A percentile compares a stretch with the other conserved stretches of the same genome.
Conservation (phyloP, 305 asterid species). For the Solanum hybrid region DNA sequence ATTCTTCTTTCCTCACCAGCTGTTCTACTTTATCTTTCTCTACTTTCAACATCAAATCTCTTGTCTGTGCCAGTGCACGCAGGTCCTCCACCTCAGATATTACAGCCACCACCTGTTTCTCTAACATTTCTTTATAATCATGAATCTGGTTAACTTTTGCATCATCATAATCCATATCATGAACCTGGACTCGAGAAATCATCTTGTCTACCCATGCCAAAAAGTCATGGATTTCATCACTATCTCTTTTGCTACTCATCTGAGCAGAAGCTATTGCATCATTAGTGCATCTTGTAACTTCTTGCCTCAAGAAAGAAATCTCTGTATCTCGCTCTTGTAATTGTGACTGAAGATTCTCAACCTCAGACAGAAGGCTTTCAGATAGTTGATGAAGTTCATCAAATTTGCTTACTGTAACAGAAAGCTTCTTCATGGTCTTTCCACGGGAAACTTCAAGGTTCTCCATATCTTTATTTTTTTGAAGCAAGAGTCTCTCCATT, state of each 20-base stretch:
- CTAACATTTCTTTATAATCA: conserved; percentile 47
- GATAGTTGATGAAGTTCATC: conserved; percentile 89
- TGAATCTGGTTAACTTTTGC: conserved; percentile 25
- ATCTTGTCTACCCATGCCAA: conserved; percentile 62
- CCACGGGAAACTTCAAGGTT: conserved; percentile 83
- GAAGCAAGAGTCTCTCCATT: conserved; percentile 60
- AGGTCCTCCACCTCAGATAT: conserved; percentile 81
- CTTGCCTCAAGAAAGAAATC: conserved; percentile 94
- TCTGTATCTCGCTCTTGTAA: conserved; percentile 86
- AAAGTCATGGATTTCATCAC: conserved; percentile 63
- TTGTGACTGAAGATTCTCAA: conserved; percentile 94
- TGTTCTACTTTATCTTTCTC: conserved; percentile 75
- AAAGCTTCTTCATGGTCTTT: conserved; percentile 86
- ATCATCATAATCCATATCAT: conserved; percentile 36
- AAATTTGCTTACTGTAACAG: conserved; percentile 87
- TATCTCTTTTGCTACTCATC: conserved; percentile 47
- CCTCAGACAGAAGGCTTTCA: conserved; percentile 81
- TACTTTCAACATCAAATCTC: conserved; percentile 50
- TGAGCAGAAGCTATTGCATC: conserved; percentile 71
- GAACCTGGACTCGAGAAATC: conserved; percentile 40
- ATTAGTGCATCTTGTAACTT: conserved; percentile 91
- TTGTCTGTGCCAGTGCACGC: conserved; percentile 45
- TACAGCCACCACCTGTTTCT: conserved; percentile 54
- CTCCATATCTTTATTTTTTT: conserved; percentile 68
- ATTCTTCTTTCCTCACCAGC: conserved; percentile 47